These are phyloP conservation scores for Tylopilus subfusipes DNA, from an alignment of 768 basidiomycete species.

Conservation along the genomic window DNA sequence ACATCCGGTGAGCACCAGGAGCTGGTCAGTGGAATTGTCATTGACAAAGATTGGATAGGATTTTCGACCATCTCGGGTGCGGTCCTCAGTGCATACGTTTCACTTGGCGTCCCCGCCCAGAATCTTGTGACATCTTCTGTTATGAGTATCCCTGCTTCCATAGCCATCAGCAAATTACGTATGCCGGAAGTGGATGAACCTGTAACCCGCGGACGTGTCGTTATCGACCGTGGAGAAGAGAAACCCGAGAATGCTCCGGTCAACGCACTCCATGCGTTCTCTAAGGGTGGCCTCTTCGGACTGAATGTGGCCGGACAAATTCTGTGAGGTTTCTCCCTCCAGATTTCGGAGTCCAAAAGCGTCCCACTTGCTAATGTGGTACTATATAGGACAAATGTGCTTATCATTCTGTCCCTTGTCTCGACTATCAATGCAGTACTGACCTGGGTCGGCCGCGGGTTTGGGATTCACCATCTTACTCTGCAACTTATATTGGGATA, in stretches of 20 bases:
- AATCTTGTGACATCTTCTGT: slow-evolving; percentile 86
- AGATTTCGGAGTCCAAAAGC: too few species aligned
- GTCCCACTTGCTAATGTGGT: slow-evolving; percentile 7
- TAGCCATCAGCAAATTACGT: slow-evolving; percentile 87
- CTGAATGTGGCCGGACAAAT: slow-evolving; percentile 85
- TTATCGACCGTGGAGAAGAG: slow-evolving; percentile 73
- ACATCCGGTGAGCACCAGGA: slow-evolving; percentile 56
- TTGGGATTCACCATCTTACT: slow-evolving; percentile 78
- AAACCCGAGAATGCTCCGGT: slow-evolving; percentile 52
- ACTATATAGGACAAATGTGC: slow-evolving; percentile 63
- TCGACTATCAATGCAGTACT: slow-evolving; percentile 79
- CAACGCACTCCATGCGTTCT: slow-evolving; percentile 88
- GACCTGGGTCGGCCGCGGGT: slow-evolving; percentile 85
- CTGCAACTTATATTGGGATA: slow-evolving; percentile 84
- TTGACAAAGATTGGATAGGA: slow-evolving; percentile 30
- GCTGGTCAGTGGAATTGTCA: background rate
- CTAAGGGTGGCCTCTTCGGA: slow-evolving; percentile 81
- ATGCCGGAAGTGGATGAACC: slow-evolving; percentile 83
- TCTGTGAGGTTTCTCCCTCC: slow-evolving; percentile 45
- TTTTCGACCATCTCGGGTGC: slow-evolving; percentile 94
- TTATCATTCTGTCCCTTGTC: slow-evolving; percentile 81
- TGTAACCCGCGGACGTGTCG: slow-evolving; percentile 75
- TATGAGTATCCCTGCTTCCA: slow-evolving; percentile 94
- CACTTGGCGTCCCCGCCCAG: slow-evolving; percentile 69
- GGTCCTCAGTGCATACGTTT: slow-evolving; percentile 81